Evolutionary conservation across 129 eudicot genomes (phyloP).

Genomic region (Arctium minus): DNA sequence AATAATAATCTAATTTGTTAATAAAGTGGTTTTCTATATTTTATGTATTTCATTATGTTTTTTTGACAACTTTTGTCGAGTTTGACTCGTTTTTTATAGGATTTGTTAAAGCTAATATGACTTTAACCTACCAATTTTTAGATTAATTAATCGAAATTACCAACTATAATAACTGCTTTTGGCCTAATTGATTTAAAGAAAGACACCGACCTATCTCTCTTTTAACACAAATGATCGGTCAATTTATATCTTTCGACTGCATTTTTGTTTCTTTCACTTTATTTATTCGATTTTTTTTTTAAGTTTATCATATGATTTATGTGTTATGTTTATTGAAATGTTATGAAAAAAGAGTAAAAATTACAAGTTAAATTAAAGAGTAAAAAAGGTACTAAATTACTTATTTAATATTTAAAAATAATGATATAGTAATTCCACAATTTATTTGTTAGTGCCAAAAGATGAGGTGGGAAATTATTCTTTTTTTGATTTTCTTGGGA

Average conservation of each 20-base stretch:
- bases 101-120: neutral
- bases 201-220: neutral
- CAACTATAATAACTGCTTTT: neutral
- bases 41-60: neutral
- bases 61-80: neutral
- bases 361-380: too few species aligned
- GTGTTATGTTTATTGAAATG: neutral
- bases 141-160: neutral
- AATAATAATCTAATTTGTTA: neutral
- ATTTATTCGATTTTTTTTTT: too few species aligned
- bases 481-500: neutral
- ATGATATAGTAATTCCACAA: neutral
- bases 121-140: neutral
- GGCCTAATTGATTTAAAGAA: neutral
- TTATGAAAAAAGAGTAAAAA: too few species aligned
- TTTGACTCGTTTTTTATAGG: neutral
- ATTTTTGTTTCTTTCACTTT: too few species aligned
- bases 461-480: constrained; percentile 21
- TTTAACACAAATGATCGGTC: neutral
- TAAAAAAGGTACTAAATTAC: too few species aligned
- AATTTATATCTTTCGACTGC: neutral
- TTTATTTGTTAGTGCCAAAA: constrained; percentile 5
- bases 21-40: neutral
- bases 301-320: too few species aligned
- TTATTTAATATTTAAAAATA: neutral